phyloP scores from a whole-genome alignment of 2,329 filamentous ascomycete species.

The Curvularia spicifera region DNA sequence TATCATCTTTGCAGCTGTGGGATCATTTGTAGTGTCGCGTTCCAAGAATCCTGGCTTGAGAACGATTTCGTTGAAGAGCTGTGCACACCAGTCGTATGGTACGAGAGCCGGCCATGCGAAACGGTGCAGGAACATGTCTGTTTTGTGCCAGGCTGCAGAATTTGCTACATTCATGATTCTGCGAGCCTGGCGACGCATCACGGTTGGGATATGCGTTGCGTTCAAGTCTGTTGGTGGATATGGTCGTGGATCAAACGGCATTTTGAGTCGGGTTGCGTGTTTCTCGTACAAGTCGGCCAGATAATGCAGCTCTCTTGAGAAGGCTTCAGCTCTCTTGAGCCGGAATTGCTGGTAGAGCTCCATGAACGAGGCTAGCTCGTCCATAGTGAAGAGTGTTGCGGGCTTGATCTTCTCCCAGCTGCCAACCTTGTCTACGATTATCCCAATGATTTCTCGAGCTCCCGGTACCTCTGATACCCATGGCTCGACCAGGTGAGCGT shows the following conservation, averaged over 20 bases:
- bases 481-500: not conserved
- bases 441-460: not conserved
- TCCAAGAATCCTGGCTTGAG: not conserved
- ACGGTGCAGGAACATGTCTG: not conserved
- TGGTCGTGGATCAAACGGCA: constrained; percentile 14
- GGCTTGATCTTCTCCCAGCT: not conserved
- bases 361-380: constrained; percentile 7
- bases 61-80: constrained; percentile 7
- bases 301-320: constrained; percentile 8
- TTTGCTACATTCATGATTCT: not conserved
- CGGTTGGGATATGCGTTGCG: constrained; percentile 5
- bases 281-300: constrained; percentile 16
- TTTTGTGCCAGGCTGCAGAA: not conserved
- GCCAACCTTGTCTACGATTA: not conserved
- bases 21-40: not conserved
- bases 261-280: constrained; percentile 14
- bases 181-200: constrained; percentile 1
- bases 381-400: not conserved
- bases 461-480: not conserved
- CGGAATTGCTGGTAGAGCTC: constrained; percentile 7
- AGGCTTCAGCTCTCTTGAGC: constrained; percentile 11
- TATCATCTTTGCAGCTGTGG: not conserved
- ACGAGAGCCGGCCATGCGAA: constrained; percentile 17
- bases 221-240: constrained; percentile 1
- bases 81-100: constrained; percentile 16